Evolutionary conservation across 1,284 basidiomycete species (phyloP).

Genomic region (Ceraceosorus bombacis): DNA sequence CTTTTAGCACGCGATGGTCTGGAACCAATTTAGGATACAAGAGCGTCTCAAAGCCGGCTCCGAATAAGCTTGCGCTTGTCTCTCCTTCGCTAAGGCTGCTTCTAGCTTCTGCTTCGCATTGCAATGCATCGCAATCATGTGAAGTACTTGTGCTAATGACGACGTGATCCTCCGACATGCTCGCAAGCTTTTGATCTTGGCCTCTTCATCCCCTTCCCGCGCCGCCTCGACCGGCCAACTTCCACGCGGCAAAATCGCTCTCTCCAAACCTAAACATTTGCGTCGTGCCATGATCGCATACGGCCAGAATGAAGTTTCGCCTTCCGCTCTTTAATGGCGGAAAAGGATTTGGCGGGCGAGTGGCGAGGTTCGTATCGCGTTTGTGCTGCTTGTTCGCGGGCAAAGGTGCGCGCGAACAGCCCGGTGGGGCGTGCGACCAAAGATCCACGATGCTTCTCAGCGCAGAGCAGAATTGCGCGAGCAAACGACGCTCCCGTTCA

Average conservation of each 20-base stretch:
- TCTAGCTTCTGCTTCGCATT: too few species aligned
- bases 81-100: too few species aligned
- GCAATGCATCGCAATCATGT: too few species aligned
- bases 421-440: not conserved
- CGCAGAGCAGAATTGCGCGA: not conserved
- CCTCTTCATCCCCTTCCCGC: not conserved
- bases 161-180: too few species aligned
- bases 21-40: constrained; percentile 45
- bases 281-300: constrained; percentile 78
- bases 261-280: constrained; percentile 83
- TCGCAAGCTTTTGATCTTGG: too few species aligned
- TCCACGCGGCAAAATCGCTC: constrained; percentile 71
- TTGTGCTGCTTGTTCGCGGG: not conserved
- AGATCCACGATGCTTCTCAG: not conserved
- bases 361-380: not conserved
- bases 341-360: constrained; percentile 40
- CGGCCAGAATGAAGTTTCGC: constrained; percentile 75
- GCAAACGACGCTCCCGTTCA: not conserved
- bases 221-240: constrained; percentile 11
- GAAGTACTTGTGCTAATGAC: too few species aligned
- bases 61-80: too few species aligned
- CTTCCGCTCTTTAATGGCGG: constrained; percentile 68
- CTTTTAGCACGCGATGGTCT: constrained; percentile 57
- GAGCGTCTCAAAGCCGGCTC: too few species aligned
- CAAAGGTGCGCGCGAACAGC: too few species aligned